Base-by-base conservation (phyloP, 2,329 filamentous ascomycete species). In the Penicillium decumbens region DNA sequence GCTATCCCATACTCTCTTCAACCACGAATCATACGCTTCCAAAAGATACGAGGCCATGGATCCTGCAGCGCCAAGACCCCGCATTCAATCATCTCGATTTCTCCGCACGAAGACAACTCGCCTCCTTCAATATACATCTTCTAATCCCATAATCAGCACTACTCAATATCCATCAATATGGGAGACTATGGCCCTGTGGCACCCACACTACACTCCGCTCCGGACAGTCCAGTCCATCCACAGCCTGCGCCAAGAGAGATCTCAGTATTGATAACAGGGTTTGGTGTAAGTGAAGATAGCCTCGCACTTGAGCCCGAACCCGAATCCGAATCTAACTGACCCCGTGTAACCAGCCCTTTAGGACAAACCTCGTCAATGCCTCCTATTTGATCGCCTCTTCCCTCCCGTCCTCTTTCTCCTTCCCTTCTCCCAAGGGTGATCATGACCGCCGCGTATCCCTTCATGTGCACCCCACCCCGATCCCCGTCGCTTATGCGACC, bases 301-400 rank as follows among this genome's bases (percentile, higher is more conserved):
- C 37, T 48, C 15, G 9, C n/a, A n/a, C 23, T 40, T 32, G 35
- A 44, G 41, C 39, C 53, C 50, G 37, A 46, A 12, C 25, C 47
- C n/a, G 28, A 45, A 7, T 28, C 18, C 25, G 20, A 23, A 23
- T 23, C 20, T 23, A 42, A 50, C 43, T 50, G 39, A 55, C 30
- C 18, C 27, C 27, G 29, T 50, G 44, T 45, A 51, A 49, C 42
- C 56, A 92, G 88, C 85, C 89, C 1, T 95, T 95, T 69, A 83
- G 85, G 60, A 76, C 84, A 39, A 84, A 84, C 63, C 81, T 83
- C 25, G 73, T 84, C 51, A 95, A 95, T 65, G 88, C 89, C 7
- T 89, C 89, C 3, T 91, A 82, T 79, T 80, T 91, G 64, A 91
- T 95, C 64, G 83, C 86, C 42, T 77, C 76, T 24, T 75, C 74